Percentiles rank a stretch among this genome's conserved stretches.
Conservation (phyloP, 495 filamentous ascomycete genomes). For the Penicillium ochrochloron region DNA sequence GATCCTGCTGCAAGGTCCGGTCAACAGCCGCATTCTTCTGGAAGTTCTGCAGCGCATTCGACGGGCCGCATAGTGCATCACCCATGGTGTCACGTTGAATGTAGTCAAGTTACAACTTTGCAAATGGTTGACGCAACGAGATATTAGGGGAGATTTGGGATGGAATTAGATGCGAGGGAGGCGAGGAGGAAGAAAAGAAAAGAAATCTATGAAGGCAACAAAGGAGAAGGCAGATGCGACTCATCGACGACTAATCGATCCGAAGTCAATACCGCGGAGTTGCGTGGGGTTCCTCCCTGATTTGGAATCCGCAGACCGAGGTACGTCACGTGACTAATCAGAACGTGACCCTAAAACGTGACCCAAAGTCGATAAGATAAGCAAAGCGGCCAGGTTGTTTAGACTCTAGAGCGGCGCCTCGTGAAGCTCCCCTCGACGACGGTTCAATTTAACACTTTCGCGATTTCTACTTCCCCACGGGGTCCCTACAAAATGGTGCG, state of each 20-base stretch:
- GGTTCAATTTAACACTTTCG: conserved; percentile 28
- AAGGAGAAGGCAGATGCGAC: conserved; percentile 1
- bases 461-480: conserved; percentile 30
- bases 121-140: neutral
- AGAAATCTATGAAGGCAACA: conserved; percentile 7
- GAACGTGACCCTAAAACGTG: conserved; percentile 35
- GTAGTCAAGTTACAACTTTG: neutral
- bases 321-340: conserved; percentile 23
- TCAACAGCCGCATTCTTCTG: conserved; percentile 80
- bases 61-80: conserved; percentile 85
- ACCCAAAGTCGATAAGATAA: conserved; percentile 45
- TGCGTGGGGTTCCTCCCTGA: conserved; percentile 25
- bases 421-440: conserved; percentile 26
- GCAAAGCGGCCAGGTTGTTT: conserved; percentile 45
- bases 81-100: conserved; percentile 59
- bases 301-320: conserved; percentile 34
- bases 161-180: neutral
- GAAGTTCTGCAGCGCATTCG: conserved; percentile 84
- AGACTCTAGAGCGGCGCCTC: conserved; percentile 29
- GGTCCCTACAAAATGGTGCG: conserved; percentile 31
- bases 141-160: neutral
- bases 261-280: conserved; percentile 10
- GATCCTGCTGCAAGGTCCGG: conserved; percentile 84
- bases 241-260: too few species aligned
- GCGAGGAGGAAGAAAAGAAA: neutral